Evolutionary conservation across 257 asterid genomes (phyloP).

Genomic region (Nicotiana tabacum): DNA sequence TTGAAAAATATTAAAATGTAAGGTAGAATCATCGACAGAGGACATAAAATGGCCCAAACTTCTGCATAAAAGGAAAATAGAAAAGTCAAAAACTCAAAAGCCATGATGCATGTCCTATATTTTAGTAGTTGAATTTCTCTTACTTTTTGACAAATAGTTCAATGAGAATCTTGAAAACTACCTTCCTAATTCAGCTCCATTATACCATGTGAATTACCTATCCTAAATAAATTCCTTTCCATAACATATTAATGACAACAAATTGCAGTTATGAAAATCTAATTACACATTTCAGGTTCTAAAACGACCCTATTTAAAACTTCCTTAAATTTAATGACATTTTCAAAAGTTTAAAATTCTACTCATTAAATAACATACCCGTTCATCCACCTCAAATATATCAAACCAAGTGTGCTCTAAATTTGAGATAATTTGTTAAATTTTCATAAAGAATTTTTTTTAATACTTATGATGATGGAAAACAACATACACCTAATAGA

Average conservation of each 20-base stretch:
- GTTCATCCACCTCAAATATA: background rate
- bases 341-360: background rate
- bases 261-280: background rate
- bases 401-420: background rate
- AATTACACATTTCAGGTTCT: constrained; percentile 2
- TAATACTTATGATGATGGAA: background rate
- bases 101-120: background rate
- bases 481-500: background rate
- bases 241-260: background rate
- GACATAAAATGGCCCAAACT: background rate
- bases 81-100: background rate
- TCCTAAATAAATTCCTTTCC: background rate
- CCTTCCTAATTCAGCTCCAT: background rate
- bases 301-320: background rate
- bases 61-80: background rate
- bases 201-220: background rate
- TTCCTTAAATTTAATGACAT: background rate
- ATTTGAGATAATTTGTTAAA: background rate
- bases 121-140: background rate
- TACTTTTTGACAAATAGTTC: background rate
- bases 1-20: background rate
- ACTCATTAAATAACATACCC: background rate
- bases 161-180: background rate
- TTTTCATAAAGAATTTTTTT: background rate
- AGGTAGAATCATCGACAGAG: background rate